Conservation (phyloP, 2,329 filamentous ascomycete species). For the Cytospora chrysosperma region DNA sequence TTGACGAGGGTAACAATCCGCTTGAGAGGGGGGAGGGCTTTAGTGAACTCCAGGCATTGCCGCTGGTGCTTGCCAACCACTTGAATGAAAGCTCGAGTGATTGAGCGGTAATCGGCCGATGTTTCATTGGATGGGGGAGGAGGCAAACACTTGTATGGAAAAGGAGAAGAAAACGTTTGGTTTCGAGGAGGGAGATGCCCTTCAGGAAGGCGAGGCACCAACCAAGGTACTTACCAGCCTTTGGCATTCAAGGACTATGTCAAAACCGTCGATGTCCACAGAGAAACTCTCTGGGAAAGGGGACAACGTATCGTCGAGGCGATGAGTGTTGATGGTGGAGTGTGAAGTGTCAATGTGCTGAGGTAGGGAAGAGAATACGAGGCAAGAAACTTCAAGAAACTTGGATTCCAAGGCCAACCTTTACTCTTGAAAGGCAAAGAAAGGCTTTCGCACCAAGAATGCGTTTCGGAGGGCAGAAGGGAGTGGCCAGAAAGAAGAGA, state of each 20-base stretch:
- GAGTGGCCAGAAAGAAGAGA: background rate
- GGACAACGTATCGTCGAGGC: background rate
- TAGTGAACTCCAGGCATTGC: background rate
- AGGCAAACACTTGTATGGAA: background rate
- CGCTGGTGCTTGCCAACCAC: background rate
- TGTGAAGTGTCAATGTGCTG: background rate
- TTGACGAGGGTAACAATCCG: background rate
- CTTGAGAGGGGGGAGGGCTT: no score
- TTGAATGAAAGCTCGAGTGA: background rate
- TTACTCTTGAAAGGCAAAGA: no score
- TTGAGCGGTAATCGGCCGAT: no score
- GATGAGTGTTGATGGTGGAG: background rate
- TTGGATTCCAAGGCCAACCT: no score
- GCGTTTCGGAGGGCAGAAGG: background rate
- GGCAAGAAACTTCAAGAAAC: background rate
- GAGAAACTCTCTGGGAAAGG: background rate
- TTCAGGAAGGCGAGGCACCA: background rate
- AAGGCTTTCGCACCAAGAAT: background rate
- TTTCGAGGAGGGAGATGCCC: background rate
- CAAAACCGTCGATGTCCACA: background rate
- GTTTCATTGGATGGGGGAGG: background rate
- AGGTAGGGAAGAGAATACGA: background rate
- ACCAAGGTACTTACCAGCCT: slow-evolving; percentile 1
- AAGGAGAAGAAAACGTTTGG: background rate
- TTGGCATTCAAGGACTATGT: no score